Base-by-base conservation (phyloP, 2,329 filamentous ascomycete genomes). In the Trichoderma koningii region DNA sequence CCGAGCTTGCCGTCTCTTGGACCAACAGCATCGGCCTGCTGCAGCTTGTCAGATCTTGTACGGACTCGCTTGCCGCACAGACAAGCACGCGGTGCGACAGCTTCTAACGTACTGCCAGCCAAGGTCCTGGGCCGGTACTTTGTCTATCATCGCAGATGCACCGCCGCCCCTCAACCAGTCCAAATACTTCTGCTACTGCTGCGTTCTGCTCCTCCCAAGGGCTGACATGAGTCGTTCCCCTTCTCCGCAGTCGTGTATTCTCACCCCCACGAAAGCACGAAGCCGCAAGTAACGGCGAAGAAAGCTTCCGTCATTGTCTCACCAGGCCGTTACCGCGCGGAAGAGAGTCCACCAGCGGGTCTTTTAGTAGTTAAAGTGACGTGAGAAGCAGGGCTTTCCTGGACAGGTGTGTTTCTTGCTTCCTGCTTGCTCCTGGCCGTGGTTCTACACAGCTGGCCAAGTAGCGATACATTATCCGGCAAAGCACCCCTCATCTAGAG, bases 271-370 rank as follows among this genome's bases (percentile, higher is more conserved):
- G 61, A 66, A 59, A 51, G 38, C 62, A 56, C 38, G 26, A 56
- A 60, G 52, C 44, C 52, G 64, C 59, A 55, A 66, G 65, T 61
- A 65, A 64, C 61, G 65, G 55, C 62, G 62, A 66, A 65, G 62
- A 59, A 64, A 65, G 51, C 42, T 64, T 48, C 62, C 65, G 62
- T 66, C 62, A 53, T 55, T 66, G 65, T 66, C 65, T 66, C 65
- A 60, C 62, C 62, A 64, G 50, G 30, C 65, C 52, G 41, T 64
- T 57, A 64, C 65, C 65, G 65, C 61, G 65, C 21, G 52, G 53
- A 66, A 60, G 50, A 62, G 45, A 64, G 64, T 14, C 61, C 61
- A 52, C 61, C 52, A 41, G 55, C 65, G 62, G 65, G 65, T 65
- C 65, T 66, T 30, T 3, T 44, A 53, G 47, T 44, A 63, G 59